Evolutionary conservation across 2,329 filamentous ascomycete species (phyloP), one percentile per base, ranked within the genome.

Genomic region (Knufia petricola): DNA sequence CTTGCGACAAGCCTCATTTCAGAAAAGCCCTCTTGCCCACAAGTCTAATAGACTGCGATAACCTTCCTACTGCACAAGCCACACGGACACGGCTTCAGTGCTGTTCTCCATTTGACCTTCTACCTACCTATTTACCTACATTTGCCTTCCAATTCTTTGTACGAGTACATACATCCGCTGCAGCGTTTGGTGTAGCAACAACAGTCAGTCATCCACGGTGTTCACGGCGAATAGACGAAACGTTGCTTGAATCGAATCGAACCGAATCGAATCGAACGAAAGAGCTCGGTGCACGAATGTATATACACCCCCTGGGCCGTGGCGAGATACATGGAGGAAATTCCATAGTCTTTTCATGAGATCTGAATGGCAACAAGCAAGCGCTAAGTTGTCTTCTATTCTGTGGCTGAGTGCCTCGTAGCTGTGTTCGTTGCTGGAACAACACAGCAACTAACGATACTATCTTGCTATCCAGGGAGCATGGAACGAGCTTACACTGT

Each of bases 11-110:
- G 43, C 50, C 28, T 36, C 54, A 13, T 50, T 52, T 6, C 48
- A 48, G 2, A 50, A 52, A 31, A 59, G 56, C 45, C 56, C 56
- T 19, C 42, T 59, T 41, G 56, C 56, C 13, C 56, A 59, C 36
- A 59, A 59, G 46, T 55, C 54, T 4, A 17, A 39, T 39, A 32
- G 32, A 19, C 32, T 20, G 12, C 44, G 23, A 13, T 39, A 19
- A 32, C 23, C 6, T 36, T 36, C 32, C 13, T 13, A 7, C 13
- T 20, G n/a, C n/a, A n/a, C n/a, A n/a, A n/a, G n/a, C n/a, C n/a
- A n/a, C n/a, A n/a, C n/a, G n/a, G n/a, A n/a, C n/a, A n/a, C n/a
- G n/a, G n/a, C n/a, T n/a, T n/a, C n/a, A n/a, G n/a, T n/a, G n/a
- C n/a, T n/a, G n/a, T n/a, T n/a, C n/a, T n/a, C n/a, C n/a, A n/a